Base-by-base conservation (phyloP, 1,139 yeast species). In the Hyphopichia buzzinii region DNA sequence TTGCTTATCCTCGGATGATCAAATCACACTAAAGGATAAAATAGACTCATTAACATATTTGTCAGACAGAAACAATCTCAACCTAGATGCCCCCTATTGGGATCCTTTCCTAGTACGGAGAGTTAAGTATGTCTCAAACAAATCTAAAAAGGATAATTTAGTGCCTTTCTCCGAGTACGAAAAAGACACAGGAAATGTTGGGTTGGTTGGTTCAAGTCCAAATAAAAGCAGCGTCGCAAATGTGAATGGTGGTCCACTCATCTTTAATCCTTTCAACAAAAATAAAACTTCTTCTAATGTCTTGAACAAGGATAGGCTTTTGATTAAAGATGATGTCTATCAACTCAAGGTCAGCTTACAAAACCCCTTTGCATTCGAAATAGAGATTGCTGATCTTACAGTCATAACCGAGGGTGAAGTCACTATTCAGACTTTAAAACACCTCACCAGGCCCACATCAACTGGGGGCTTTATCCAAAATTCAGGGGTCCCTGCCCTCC, bases 301-400 rank as follows among this genome's bases (percentile, higher is more conserved):
- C 3, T 35, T 50, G 4, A 56, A 55, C 33, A 55, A 54, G 23
- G 70, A 67, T 12, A 55, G 59, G 19, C 56, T 74, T 10, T 48
- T 81, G 12, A 76, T 82, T 2, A 74, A 72, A 41, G 81, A 77
- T 35, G 88, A 83, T 35, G 57, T 68, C 10, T 72, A 73, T 23
- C 79, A 74, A 43, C 60, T 84, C 22, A 58, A 67, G 14, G 64
- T 87, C 1, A 65, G 71, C 2, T 51, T 92, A 8, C 92, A 85
- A 50, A 92, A 92, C 52, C 96, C 96, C 2, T 88, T 80, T 59
- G 76, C 79, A 8, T 88, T 87, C 56, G 88, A 83, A 34, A 60
- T 90, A 8, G 83, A 79, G 31, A 63, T 92, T 3, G 65, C 67
- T 24, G 79, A 78, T 33, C 55, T 87, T 2, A 56, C 62, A 29